A percentile compares a stretch with the other conserved stretches of the same genome.
phyloP scores from a whole-genome alignment of 129 eudicot species.

The Lactuca sativa region DNA sequence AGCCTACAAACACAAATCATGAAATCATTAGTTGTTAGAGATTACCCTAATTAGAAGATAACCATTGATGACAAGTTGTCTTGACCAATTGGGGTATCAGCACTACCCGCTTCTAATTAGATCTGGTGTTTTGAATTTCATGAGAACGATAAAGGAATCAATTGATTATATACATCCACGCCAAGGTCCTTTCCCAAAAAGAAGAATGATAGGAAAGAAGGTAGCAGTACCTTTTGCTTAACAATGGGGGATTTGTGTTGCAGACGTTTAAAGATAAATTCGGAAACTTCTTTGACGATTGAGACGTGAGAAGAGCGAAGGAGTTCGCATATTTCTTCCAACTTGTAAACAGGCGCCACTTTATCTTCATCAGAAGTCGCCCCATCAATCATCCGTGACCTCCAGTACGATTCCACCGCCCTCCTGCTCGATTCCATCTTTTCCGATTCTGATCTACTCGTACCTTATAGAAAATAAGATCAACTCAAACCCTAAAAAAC shows the following conservation, averaged over 20 bases:
- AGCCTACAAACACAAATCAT: slow-evolving; percentile 50
- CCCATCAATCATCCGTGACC: slow-evolving; percentile 79
- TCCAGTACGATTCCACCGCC: slow-evolving; percentile 98
- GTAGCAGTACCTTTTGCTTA: slow-evolving; percentile 68
- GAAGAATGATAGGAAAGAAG: not conserved
- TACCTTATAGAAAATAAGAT: slow-evolving; percentile 9
- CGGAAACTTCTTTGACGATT: slow-evolving; percentile 75
- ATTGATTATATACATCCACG: not conserved
- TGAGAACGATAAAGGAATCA: not conserved
- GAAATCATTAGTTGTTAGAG: slow-evolving; percentile 9
- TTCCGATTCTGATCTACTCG: slow-evolving; percentile 17
- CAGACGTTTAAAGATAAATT: slow-evolving; percentile 76
- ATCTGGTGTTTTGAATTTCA: not conserved
- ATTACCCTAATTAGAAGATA: slow-evolving; percentile 9
- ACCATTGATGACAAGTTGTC: not conserved
- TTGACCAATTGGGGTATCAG: not conserved
- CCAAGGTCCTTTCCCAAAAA: not conserved
- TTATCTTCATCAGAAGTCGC: slow-evolving; percentile 94
- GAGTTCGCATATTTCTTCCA: slow-evolving; percentile 91
- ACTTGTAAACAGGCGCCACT: slow-evolving; percentile 88
- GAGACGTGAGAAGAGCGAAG: slow-evolving; percentile 76
- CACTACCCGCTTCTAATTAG: slow-evolving; percentile 8
- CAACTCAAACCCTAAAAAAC: slow-evolving; percentile 22
- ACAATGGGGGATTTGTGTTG: slow-evolving; percentile 87
- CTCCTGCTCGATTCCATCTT: slow-evolving; percentile 95